Conservation (phyloP, 169 alveolate species). For the Cryptosporidium sp. region DNA sequence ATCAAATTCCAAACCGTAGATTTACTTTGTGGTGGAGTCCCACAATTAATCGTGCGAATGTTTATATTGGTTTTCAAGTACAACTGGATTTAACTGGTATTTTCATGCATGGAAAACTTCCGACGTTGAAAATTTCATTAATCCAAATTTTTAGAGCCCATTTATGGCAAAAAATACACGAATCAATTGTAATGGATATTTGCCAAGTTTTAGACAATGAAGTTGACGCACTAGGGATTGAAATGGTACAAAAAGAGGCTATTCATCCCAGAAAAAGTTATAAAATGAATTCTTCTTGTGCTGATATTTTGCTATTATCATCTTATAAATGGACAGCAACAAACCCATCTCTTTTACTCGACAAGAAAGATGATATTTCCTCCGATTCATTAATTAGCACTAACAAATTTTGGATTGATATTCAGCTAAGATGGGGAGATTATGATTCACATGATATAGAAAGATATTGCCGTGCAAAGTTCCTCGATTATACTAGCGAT, state of each 20-base stretch:
- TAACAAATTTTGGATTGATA: slow-evolving; percentile 97
- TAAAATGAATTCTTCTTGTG: slow-evolving; percentile 99
- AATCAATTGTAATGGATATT: slow-evolving; percentile 98
- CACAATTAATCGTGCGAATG: slow-evolving; percentile 99
- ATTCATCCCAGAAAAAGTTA: slow-evolving; percentile 99
- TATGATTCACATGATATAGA: slow-evolving; percentile 99
- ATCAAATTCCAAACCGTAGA: slow-evolving; percentile 99
- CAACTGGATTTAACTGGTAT: slow-evolving; percentile 99
- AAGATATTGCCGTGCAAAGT: slow-evolving; percentile 98
- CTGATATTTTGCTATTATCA: slow-evolving; percentile 98
- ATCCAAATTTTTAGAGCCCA: slow-evolving; percentile 99
- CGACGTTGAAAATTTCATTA: slow-evolving; percentile 98
- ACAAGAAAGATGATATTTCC: slow-evolving; percentile 91
- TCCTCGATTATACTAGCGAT: slow-evolving; percentile 99
- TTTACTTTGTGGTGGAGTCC: slow-evolving; percentile 99
- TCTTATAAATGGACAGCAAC: slow-evolving; percentile 97
- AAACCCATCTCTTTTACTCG: slow-evolving; percentile 97
- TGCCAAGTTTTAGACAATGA: slow-evolving; percentile 99
- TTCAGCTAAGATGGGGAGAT: slow-evolving; percentile 99
- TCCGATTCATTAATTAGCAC: slow-evolving; percentile 79
- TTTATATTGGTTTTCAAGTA: slow-evolving; percentile 99
- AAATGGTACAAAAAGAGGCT: slow-evolving; percentile 99
- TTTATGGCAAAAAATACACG: slow-evolving; percentile 99
- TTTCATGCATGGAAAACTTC: slow-evolving; percentile 99
- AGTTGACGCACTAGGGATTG: slow-evolving; percentile 97